Conservation (phyloP, 352 stramenopile species). For the Pythium coloratum region DNA sequence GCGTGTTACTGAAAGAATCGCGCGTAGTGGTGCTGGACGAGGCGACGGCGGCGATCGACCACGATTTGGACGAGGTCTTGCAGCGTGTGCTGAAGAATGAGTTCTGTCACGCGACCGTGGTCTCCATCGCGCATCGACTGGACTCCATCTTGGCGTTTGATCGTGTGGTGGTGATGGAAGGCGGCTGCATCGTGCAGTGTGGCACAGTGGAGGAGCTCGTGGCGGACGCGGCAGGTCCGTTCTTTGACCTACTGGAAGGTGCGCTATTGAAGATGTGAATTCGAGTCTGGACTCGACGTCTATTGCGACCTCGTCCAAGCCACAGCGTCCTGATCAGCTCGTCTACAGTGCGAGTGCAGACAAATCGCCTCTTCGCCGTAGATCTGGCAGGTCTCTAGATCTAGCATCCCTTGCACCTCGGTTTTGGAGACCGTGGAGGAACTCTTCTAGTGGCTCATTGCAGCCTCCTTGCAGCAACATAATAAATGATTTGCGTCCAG, state of each 20-base stretch:
- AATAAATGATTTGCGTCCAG: too few relatives aligned
- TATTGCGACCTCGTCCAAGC: too few relatives aligned
- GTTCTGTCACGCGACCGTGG: conserved; percentile 82
- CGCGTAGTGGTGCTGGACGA: conserved; percentile 41
- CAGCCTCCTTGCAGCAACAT: too few relatives aligned
- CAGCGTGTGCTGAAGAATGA: conserved; percentile 75
- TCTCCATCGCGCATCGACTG: conserved; percentile 93
- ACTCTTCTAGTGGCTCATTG: too few relatives aligned
- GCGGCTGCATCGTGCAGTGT: conserved; percentile 57
- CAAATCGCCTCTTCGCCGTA: too few relatives aligned
- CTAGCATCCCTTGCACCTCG: too few relatives aligned
- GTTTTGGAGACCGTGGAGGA: too few relatives aligned
- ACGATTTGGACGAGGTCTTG: conserved; percentile 44
- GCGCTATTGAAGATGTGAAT: conserved; percentile 18
- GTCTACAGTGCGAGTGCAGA: too few relatives aligned
- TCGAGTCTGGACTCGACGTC: too few relatives aligned
- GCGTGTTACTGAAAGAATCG: conserved; percentile 25
- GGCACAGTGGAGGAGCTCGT: conserved; percentile 27
- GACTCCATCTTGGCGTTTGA: conserved; percentile 92
- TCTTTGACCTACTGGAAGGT: conserved; percentile 27
- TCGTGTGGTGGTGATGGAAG: conserved; percentile 83
- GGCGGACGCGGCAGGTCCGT: conserved; percentile 18
- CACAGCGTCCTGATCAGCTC: too few relatives aligned
- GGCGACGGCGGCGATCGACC: conserved; percentile 38
- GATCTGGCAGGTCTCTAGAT: too few relatives aligned